Percentiles rank a stretch among this genome's conserved stretches.
Conservation (phyloP, 2,329 filamentous ascomycete species). For the Xylariales sp. region DNA sequence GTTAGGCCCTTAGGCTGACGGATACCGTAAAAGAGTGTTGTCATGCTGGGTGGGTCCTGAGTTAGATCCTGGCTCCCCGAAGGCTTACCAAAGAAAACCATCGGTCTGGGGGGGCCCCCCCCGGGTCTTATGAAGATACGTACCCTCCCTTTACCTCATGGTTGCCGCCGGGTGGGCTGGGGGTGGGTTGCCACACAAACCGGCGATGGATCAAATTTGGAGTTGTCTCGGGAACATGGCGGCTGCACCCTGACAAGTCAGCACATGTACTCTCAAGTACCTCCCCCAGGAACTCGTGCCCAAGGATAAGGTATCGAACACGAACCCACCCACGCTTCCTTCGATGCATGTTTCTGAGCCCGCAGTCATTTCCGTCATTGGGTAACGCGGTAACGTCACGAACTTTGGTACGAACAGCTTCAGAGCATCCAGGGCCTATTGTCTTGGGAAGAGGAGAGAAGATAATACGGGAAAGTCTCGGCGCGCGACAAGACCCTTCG, state of each 20-base stretch:
- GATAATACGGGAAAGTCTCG: no score
- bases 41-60: slow-evolving; percentile 3
- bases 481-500: no score
- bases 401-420: no score
- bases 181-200: slow-evolving; percentile 8
- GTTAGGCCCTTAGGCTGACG: slow-evolving; percentile 6
- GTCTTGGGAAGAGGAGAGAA: no score
- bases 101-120: slow-evolving; percentile 5
- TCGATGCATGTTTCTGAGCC: not conserved
- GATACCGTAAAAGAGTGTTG: slow-evolving; percentile 2
- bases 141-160: slow-evolving; percentile 7
- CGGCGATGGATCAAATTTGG: slow-evolving; percentile 12
- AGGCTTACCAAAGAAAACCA: slow-evolving; percentile 23
- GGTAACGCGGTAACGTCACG: slow-evolving; percentile 6
- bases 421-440: no score
- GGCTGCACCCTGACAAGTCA: slow-evolving; percentile 5
- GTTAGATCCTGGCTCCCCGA: slow-evolving; percentile 9
- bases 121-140: slow-evolving; percentile 5
- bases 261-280: slow-evolving; percentile 2
- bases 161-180: slow-evolving; percentile 7
- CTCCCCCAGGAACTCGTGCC: slow-evolving; percentile 4
- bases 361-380: slow-evolving; percentile 1
- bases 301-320: slow-evolving; percentile 2
- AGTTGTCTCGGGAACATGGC: slow-evolving; percentile 10
- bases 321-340: not conserved